Evolutionary conservation across 2,329 filamentous ascomycete genomes (phyloP), one percentile per base, ranked within the genome.

Genomic region (Zymoseptoria ardabiliae): DNA sequence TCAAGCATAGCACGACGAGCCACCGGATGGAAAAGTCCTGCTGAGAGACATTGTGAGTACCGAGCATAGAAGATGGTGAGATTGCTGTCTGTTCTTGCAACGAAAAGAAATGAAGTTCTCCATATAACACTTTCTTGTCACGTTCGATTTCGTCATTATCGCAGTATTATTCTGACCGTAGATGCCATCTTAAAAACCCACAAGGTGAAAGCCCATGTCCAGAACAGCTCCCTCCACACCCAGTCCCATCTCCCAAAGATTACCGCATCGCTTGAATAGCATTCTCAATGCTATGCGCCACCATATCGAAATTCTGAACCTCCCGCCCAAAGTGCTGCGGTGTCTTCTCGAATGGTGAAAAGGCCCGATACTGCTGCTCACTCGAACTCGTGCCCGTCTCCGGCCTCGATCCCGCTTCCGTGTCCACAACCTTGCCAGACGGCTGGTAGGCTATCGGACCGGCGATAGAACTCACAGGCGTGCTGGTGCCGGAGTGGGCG

Each of bases 211-310:
- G 25, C 25, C 9, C 25, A 28, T 28, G 25, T 28, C 8, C 25
- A 28, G 25, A 28, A 28, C 25, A 8, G 7, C 25, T 25, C 3
- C 13, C 13, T 45, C 17, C 35, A 17, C n/a, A 45, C 6, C 11
- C 35, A 13, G 13, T n/a, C 5, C 35, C 7, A 30, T 28, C 25
- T 28, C 25, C 35, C 13, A 45, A 45, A 45, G 13, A 45, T 63
- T 55, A 66, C 23, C 65, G 63, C 63, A 66, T 63, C 41, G 55
- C 59, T 30, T 56, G 56, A 54, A 71, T 64, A 28, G 69, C 68
- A 61, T 68, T 71, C 60, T 71, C 68, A 56, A 71, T 66, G 45
- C 62, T 62, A 52, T 63, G 67, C 41, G 69, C 68, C 49, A 70
- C 59, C 55, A 71, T 35, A 58, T 70, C 69, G 28, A 63, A 63